A percentile compares a stretch with the other conserved stretches of the same genome.
Conservation (phyloP, 2,329 filamentous ascomycete species). For the Tympanopsis confertula region DNA sequence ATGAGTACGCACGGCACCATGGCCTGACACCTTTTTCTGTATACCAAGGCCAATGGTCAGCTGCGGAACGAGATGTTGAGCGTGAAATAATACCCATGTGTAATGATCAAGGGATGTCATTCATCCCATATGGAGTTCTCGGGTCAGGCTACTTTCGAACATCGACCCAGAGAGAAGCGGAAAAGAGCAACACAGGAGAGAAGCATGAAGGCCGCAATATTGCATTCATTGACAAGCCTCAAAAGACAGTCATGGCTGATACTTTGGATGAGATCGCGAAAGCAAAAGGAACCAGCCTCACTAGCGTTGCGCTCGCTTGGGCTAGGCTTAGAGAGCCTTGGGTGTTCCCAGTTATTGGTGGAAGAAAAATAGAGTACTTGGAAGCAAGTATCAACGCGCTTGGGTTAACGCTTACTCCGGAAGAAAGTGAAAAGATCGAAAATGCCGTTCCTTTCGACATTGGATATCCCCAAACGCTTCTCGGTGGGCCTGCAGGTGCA, state of each 20-base stretch:
- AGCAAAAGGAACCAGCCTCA: constrained; percentile 15
- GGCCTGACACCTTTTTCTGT: not conserved
- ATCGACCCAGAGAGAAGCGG: too few species aligned
- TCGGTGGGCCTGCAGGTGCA: constrained; percentile 4
- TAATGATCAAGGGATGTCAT: not conserved
- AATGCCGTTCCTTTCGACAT: constrained; percentile 32
- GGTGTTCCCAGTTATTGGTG: constrained; percentile 45
- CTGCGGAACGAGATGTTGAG: not conserved
- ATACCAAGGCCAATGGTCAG: not conserved
- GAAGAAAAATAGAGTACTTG: constrained; percentile 43
- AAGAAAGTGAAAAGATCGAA: constrained; percentile 45
- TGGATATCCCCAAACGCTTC: constrained; percentile 36
- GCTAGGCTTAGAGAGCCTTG: constrained; percentile 42
- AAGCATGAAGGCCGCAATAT: not conserved
- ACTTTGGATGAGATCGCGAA: constrained; percentile 5
- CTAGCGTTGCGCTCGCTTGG: constrained; percentile 43
- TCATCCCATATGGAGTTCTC: not conserved
- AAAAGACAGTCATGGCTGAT: not conserved
- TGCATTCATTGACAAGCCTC: not conserved
- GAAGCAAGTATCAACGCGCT: constrained; percentile 42
- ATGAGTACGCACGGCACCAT: constrained; percentile 22
- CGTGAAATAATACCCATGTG: not conserved
- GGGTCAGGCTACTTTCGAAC: not conserved
- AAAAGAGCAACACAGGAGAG: not conserved
- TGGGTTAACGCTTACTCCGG: constrained; percentile 30